These are phyloP conservation scores for Colletotrichum costaricense DNA, from an alignment of 2,329 filamentous ascomycete genomes.

Conservation along the genomic window DNA sequence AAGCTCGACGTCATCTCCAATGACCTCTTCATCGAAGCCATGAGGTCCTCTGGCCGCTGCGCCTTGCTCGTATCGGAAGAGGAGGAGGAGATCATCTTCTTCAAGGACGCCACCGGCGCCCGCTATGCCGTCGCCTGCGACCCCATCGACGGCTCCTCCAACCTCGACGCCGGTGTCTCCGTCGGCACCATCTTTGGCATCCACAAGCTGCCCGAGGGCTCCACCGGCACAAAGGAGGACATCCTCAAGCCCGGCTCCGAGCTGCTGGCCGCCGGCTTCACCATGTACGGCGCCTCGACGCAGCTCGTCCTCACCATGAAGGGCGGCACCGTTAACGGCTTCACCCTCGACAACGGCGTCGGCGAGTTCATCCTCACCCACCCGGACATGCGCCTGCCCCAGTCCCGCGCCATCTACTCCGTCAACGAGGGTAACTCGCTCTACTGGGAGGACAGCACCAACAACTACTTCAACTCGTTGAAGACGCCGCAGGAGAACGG, in stretches of 20 bases:
- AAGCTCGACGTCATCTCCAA: constrained; percentile 99
- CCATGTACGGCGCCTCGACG: constrained; percentile 98
- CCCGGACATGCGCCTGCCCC: constrained; percentile 90
- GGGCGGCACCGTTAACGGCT: constrained; percentile 91
- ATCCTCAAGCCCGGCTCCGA: constrained; percentile 91
- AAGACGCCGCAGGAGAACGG: constrained; percentile 80
- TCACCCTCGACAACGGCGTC: constrained; percentile 95
- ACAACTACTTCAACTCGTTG: constrained; percentile 88
- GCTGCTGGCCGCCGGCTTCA: constrained; percentile 95
- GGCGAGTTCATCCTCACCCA: constrained; percentile 99
- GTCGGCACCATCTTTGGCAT: constrained; percentile 98
- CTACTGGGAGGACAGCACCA: constrained; percentile 93
- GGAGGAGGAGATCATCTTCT: constrained; percentile 92
- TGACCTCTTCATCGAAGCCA: constrained; percentile 95
- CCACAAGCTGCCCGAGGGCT: constrained; percentile 86
- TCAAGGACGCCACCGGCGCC: constrained; percentile 79
- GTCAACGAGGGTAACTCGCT: constrained; percentile 98
- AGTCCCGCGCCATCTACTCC: constrained; percentile 88
- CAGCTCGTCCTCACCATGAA: constrained; percentile 98
- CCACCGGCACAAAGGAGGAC: constrained; percentile 82
- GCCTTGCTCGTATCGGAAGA: constrained; percentile 97
- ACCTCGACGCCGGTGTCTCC: constrained; percentile 96
- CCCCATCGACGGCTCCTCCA: constrained; percentile 97
- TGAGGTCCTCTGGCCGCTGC: constrained; percentile 92
- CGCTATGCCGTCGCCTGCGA: constrained; percentile 97